Evolutionary conservation across 306 rosid species (phyloP), one percentile per base, ranked within the genome.

Genomic region (Quercus cerris): DNA sequence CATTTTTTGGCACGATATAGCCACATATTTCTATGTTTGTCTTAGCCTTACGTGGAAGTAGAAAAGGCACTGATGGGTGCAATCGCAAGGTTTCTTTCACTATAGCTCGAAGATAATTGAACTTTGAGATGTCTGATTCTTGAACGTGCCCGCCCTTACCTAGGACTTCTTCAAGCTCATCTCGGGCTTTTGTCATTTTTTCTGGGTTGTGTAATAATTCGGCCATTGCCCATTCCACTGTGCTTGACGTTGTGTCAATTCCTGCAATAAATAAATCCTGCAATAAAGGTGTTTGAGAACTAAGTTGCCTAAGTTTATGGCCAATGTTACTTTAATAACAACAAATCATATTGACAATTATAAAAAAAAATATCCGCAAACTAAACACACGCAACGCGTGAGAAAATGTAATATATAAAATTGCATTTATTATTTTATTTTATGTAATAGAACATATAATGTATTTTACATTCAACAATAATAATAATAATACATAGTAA

Each of bases 171-270:
- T 78, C 51, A 51, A 85, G 49, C 49, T 81, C 84, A 18, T 71
- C 22, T 44, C 19, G 55, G 1, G 72, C 51, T 58, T 69, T 81
- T 71, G 7, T n/a, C 8, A 71, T 19, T 49, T 63, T 72, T 30
- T 75, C 14, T 66, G 59, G 71, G 64, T 64, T 82, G 8, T 44
- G 57, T n/a, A 78, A 23, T 15, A 85, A 28, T 52, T 81, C 85
- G 1, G 81, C 30, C 88, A 85, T 78, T 61, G 78, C 78, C 85
- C 88, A 85, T 35, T 81, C 85, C 23, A 76, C 33, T 10, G 84
- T 75, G 19, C 38, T 59, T 63, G 75, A 49, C n/a, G 80, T 58
- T 56, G 77, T 52, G 52, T 61, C 78, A 44, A 28, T 27, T 30
- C 87, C 82, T 73, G 85, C 82, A 35, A 68, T 31, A 68, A 73